Evolutionary conservation across 2,329 filamentous ascomycete genomes (phyloP).

Genomic region (Exophiala spinifera): DNA sequence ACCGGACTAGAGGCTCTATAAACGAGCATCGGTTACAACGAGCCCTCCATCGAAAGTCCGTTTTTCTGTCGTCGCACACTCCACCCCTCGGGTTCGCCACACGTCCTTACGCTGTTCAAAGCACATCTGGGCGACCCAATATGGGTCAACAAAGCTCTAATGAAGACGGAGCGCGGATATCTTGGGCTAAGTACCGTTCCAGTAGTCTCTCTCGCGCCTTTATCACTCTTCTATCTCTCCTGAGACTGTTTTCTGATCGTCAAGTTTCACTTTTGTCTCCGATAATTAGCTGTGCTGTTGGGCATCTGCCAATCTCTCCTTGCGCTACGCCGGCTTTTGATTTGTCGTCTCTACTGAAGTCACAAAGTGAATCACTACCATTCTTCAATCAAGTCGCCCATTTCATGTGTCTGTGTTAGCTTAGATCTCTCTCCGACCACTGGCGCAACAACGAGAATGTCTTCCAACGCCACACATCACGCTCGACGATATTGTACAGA

Average conservation of each 20-base stretch:
- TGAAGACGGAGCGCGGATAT: too few relatives aligned
- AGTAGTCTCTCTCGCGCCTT: background rate
- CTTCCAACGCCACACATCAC: constrained; percentile 11
- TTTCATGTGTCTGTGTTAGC: background rate
- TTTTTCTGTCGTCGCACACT: background rate
- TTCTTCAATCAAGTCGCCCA: background rate
- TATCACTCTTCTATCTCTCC: background rate
- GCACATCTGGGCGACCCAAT: background rate
- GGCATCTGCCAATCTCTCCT: background rate
- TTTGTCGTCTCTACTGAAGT: background rate
- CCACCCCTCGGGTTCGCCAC: constrained; percentile 5
- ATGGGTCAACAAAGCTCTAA: background rate
- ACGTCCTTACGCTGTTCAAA: background rate
- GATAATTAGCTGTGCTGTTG: too few relatives aligned
- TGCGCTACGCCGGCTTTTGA: background rate
- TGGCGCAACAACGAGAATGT: constrained; percentile 5
- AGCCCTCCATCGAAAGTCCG: background rate
- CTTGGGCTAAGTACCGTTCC: background rate
- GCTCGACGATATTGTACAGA: constrained; percentile 32
- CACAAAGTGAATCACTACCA: background rate
- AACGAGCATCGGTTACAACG: background rate
- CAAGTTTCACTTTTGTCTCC: too few relatives aligned
- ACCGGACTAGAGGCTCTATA: constrained; percentile 8
- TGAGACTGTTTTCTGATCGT: background rate
- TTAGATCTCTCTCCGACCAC: background rate